Conservation (phyloP, 345 rosid species). For the Iberis pinnata region DNA sequence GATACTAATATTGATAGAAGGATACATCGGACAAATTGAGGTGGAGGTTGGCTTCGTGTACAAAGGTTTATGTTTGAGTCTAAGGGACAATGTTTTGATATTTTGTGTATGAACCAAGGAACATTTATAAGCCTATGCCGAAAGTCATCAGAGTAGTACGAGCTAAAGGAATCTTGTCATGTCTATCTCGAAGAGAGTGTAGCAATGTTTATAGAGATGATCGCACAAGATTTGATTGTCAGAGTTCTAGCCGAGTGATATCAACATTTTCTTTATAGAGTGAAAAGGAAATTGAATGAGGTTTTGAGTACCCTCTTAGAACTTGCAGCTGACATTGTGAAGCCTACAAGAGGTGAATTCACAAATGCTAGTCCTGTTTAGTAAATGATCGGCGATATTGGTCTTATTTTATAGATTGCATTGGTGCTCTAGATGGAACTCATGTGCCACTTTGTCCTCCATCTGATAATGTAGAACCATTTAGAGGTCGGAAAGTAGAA, state of each 20-base stretch:
- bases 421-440: background rate
- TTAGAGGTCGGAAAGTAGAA: background rate
- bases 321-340: background rate
- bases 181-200: background rate
- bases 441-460: background rate
- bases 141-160: background rate
- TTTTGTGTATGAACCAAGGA: background rate
- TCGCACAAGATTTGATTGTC: background rate
- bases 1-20: background rate
- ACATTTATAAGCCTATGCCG: background rate
- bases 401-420: background rate
- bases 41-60: background rate
- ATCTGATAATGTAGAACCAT: background rate
- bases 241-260: background rate
- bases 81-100: background rate
- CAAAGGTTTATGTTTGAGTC: background rate
- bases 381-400: background rate
- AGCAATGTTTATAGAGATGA: conserved; percentile 4
- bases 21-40: background rate
- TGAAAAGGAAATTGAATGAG: background rate
- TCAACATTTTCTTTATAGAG: background rate
- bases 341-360: background rate
- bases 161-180: background rate
- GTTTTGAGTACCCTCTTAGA: background rate
- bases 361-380: background rate